These are phyloP conservation scores for Agaricus blazei DNA, from an alignment of 768 basidiomycete genomes.

Conservation along the genomic window DNA sequence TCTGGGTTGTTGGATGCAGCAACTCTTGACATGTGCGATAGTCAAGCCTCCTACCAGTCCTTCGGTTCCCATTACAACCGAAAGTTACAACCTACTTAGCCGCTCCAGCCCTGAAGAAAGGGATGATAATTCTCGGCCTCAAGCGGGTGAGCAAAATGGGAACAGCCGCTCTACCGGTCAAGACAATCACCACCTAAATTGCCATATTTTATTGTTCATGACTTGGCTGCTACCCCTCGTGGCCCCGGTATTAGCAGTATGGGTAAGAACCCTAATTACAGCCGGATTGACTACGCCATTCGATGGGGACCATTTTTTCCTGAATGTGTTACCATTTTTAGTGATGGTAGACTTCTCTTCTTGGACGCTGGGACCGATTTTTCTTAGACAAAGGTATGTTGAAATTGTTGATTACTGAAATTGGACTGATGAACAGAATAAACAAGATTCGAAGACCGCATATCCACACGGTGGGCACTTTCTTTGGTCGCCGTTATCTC, in stretches of 20 bases:
- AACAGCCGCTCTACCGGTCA: constrained; percentile 9
- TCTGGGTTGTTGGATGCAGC: constrained; percentile 78
- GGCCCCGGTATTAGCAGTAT: constrained; percentile 78
- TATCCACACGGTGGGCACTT: constrained; percentile 53
- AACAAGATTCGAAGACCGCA: constrained; percentile 31
- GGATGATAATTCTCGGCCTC: constrained; percentile 7
- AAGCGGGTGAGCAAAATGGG: constrained; percentile 7
- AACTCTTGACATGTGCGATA: constrained; percentile 59
- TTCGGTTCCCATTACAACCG: constrained; percentile 1
- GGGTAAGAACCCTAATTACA: constrained; percentile 81
- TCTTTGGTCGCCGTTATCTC: constrained; percentile 43
- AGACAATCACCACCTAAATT: constrained; percentile 43
- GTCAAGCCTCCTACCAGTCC: constrained; percentile 17
- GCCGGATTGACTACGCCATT: constrained; percentile 79
- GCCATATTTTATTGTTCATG: constrained; percentile 69
- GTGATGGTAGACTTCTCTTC: constrained; percentile 58
- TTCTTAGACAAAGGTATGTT: constrained; percentile 38
- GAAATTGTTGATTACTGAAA: background rate
- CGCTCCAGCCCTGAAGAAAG: constrained; percentile 5
- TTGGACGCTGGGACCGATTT: constrained; percentile 38
- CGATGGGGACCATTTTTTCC: constrained; percentile 72
- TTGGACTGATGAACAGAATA: constrained; percentile 6
- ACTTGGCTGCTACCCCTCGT: constrained; percentile 76
- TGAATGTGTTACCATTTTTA: constrained; percentile 60
- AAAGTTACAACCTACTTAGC: constrained; percentile 7